Conservation (phyloP, 1,284 basidiomycete genomes). For the Ganoderma leucocontextum region DNA sequence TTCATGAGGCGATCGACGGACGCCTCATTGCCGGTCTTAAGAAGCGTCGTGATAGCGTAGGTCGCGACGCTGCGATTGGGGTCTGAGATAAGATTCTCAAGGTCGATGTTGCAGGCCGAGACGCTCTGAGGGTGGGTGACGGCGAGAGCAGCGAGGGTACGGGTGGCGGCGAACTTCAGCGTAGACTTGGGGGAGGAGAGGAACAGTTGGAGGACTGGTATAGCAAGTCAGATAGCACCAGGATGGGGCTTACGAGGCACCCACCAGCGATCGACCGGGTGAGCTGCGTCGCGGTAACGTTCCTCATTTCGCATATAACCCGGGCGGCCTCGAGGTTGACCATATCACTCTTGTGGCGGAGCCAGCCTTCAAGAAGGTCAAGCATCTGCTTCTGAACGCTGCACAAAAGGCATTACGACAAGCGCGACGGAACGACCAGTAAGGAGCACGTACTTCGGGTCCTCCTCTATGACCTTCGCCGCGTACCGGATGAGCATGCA, state of each 20-base stretch:
- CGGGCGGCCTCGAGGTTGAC: conserved; percentile 99
- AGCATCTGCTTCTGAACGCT: conserved; percentile 93
- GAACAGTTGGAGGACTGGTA: conserved; percentile 88
- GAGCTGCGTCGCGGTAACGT: conserved; percentile 81
- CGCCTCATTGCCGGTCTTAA: conserved; percentile 99
- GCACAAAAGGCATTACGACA: conserved; percentile 4
- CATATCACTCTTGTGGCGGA: conserved; percentile 99
- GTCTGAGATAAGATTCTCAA: conserved; percentile 98
- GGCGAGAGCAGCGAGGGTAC: conserved; percentile 91
- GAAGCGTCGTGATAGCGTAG: conserved; percentile 97
- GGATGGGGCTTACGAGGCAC: conserved; percentile 36
- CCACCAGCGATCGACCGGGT: conserved; percentile 88
- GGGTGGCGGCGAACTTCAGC: conserved; percentile 97
- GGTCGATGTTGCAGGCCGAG: conserved; percentile 94
- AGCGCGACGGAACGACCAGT: not conserved
- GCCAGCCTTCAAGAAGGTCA: conserved; percentile 94
- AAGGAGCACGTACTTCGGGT: conserved; percentile 82
- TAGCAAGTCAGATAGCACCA: conserved; percentile 12
- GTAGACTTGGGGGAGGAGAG: conserved; percentile 93
- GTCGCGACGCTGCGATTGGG: conserved; percentile 97
- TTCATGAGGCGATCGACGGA: conserved; percentile 99
- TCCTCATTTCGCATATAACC: conserved; percentile 96
- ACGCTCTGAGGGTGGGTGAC: conserved; percentile 87
- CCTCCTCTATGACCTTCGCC: conserved; percentile 97
- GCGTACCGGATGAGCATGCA: conserved; percentile 99